Evolutionary conservation across 2,329 filamentous ascomycete species (phyloP).

Genomic region (Fusarium mundagurra): DNA sequence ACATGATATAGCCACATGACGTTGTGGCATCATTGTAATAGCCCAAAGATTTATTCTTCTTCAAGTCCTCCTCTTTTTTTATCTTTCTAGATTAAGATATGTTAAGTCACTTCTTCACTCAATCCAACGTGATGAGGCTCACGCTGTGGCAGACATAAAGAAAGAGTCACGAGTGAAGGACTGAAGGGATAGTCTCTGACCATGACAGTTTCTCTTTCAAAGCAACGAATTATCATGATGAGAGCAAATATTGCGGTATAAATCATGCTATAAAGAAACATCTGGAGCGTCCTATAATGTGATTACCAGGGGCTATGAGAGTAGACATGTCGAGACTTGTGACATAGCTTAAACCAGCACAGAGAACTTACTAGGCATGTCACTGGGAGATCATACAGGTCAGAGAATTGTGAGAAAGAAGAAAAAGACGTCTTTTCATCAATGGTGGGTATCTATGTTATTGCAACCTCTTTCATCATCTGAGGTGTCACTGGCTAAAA

Average conservation of each 20-base stretch:
- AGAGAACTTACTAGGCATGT: background rate
- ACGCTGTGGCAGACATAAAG: background rate
- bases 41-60: background rate
- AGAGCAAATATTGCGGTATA: background rate
- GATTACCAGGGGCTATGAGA: background rate
- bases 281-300: background rate
- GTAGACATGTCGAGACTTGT: background rate
- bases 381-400: background rate
- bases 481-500: background rate
- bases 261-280: background rate
- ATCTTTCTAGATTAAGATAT: fast-evolving
- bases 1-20: background rate
- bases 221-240: background rate
- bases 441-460: background rate
- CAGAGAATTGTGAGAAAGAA: background rate
- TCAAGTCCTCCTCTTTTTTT: fast-evolving
- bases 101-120: no score
- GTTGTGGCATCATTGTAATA: no score
- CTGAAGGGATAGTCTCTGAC: background rate
- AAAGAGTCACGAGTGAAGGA: background rate
- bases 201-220: background rate
- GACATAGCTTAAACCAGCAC: background rate
- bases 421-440: no score
- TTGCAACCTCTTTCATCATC: background rate
- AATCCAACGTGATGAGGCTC: background rate